Evolutionary conservation across 805 yeast genomes (phyloP).

Genomic region (Spathaspora arborariae): DNA sequence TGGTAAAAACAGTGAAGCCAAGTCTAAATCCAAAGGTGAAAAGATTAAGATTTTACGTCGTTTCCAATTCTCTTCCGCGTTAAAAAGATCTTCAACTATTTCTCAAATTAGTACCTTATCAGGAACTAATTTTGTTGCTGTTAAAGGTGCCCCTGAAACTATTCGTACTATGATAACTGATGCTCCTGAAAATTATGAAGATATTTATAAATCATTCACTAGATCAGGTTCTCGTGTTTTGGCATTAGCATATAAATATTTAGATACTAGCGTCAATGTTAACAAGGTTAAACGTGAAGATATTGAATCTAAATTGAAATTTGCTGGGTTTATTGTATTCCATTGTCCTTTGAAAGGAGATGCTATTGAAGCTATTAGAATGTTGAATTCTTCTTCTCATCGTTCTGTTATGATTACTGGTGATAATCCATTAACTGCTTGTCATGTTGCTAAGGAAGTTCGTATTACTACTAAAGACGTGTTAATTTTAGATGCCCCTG

Average conservation of each 20-base stretch:
- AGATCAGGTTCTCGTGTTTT: conserved; percentile 95
- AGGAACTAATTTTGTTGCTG: conserved; percentile 65
- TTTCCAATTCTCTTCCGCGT: conserved; percentile 94
- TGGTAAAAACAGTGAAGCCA: neutral
- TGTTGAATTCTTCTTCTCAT: conserved; percentile 93
- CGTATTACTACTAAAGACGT: conserved; percentile 80
- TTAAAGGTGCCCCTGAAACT: conserved; percentile 98
- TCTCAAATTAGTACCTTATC: conserved; percentile 49
- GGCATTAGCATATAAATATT: conserved; percentile 83
- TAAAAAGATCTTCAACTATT: conserved; percentile 91
- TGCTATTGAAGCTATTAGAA: conserved; percentile 83
- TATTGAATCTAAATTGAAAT: conserved; percentile 68
- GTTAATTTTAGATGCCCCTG: conserved; percentile 82
- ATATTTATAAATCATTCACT: conserved; percentile 81
- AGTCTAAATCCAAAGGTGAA: conserved; percentile 25
- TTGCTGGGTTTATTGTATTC: conserved; percentile 94
- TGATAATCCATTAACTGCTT: conserved; percentile 97
- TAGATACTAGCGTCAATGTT: conserved; percentile 49
- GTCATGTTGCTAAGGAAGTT: conserved; percentile 94
- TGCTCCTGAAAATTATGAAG: conserved; percentile 80
- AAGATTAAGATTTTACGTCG: conserved; percentile 79
- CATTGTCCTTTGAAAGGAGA: conserved; percentile 95
- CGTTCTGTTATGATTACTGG: conserved; percentile 98
- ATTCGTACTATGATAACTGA: conserved; percentile 68
- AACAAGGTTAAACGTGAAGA: conserved; percentile 64